Percentiles rank a stretch among this genome's conserved stretches.
phyloP scores from a whole-genome alignment of 768 basidiomycete species.

The Termitomyces sp. region DNA sequence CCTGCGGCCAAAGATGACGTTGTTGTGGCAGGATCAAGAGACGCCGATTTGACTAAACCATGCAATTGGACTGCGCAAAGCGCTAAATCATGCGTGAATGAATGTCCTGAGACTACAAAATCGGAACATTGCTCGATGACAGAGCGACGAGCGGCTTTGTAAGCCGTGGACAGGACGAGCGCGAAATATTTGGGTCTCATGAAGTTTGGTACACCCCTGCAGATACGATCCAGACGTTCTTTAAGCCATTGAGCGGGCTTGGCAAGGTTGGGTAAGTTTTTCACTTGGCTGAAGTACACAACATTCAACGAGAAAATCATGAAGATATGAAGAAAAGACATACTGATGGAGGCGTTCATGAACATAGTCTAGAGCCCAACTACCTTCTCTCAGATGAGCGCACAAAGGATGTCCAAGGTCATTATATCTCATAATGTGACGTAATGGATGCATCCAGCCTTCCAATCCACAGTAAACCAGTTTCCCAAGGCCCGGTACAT shows the following conservation, averaged over 20 bases:
- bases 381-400: slow-evolving; percentile 78
- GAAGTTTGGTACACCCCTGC: slow-evolving; percentile 70
- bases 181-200: slow-evolving; percentile 97
- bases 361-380: slow-evolving; percentile 92
- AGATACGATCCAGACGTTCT: slow-evolving; percentile 82
- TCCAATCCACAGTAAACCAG: slow-evolving; percentile 92
- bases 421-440: slow-evolving; percentile 81
- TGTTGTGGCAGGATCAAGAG: slow-evolving; percentile 64
- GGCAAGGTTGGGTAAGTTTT: slow-evolving; percentile 59
- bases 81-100: slow-evolving; percentile 87
- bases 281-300: slow-evolving; percentile 46
- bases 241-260: slow-evolving; percentile 80
- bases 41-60: slow-evolving; percentile 86
- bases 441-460: slow-evolving; percentile 93
- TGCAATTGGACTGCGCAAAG: slow-evolving; percentile 87
- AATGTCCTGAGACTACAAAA: slow-evolving; percentile 79
- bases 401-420: slow-evolving; percentile 93
- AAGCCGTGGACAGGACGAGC: slow-evolving; percentile 82
- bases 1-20: slow-evolving; percentile 91
- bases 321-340: slow-evolving; percentile 25
- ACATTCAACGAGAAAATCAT: slow-evolving; percentile 1
- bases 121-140: slow-evolving; percentile 87
- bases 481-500: slow-evolving; percentile 68
- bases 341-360: slow-evolving; percentile 64
- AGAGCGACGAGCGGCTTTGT: slow-evolving; percentile 82